Evolutionary conservation across 2,329 filamentous ascomycete genomes (phyloP).

Genomic region (Elsinoe ampelina): DNA sequence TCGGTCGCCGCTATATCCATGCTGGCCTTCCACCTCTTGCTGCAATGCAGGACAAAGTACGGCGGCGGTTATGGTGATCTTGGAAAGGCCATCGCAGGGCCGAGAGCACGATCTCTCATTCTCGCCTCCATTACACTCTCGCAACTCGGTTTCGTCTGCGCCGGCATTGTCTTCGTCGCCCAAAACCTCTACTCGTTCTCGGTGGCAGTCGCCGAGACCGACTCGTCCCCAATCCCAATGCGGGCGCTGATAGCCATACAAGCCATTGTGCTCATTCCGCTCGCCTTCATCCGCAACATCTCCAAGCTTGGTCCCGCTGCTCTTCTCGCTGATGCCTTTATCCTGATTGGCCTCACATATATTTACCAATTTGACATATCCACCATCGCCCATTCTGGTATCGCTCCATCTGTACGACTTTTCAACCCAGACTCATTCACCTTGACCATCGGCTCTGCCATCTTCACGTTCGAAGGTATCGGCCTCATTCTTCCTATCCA

Average conservation of each 20-base stretch:
- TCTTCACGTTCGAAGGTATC: conserved; percentile 73
- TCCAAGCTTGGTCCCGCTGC: conserved; percentile 62
- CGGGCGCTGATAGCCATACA: conserved; percentile 57
- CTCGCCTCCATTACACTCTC: conserved; percentile 63
- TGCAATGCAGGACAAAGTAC: conserved; percentile 55
- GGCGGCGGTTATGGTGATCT: conserved; percentile 68
- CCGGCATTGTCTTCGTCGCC: conserved; percentile 67
- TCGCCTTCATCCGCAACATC: conserved; percentile 64
- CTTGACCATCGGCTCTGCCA: conserved; percentile 61
- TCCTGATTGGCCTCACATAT: conserved; percentile 59
- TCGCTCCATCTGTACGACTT: conserved; percentile 52
- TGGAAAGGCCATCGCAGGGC: conserved; percentile 56
- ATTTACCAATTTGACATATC: conserved; percentile 64
- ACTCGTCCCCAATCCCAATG: conserved; percentile 41
- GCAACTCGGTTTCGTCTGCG: conserved; percentile 69
- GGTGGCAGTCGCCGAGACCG: conserved; percentile 46
- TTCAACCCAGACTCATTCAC: conserved; percentile 64
- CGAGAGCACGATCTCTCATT: conserved; percentile 54
- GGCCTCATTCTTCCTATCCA: conserved; percentile 69
- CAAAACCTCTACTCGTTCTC: conserved; percentile 63
- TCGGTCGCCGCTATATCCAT: conserved; percentile 57
- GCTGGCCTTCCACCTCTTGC: conserved; percentile 61
- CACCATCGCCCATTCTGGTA: conserved; percentile 45
- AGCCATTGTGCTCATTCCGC: conserved; percentile 53
- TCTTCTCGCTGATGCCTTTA: conserved; percentile 62